Base-by-base conservation (phyloP, 768 basidiomycete genomes). In the Phallus indusiatus region DNA sequence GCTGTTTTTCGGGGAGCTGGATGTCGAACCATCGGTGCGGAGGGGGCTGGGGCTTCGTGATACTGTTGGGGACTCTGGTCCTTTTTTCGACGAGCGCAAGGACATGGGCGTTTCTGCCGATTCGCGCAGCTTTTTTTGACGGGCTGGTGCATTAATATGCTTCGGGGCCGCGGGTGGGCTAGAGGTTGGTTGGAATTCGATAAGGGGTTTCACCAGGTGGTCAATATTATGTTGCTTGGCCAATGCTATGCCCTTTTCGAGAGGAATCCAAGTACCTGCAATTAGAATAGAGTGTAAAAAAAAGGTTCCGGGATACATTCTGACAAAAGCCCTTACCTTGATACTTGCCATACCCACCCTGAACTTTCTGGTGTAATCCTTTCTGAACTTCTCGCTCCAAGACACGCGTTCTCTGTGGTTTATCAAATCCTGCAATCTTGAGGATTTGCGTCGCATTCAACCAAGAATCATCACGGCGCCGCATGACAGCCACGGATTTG, bases 331-430 rank as follows among this genome's bases (percentile, higher is more conserved):
- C 67, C 81, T 62, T 54, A 94, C 96, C 96, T 79, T 99, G 96
- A 70, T 98, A 98, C 74, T 99, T 99, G 65, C 96, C 96, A 71
- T 98, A 99, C 1, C 96, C 96, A 21, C 96, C 96, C 71, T 99
- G 96, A 0, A 99, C 94, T 71, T 99, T 99, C 74, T 98, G 95
- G 71, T 99, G 96, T 66, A 93, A 90, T 24, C 94, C 96, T 70
- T 98, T 98, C 71, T 99, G 96, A 7, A 99, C 86, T 73, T 99
- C 96, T 64, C 96, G 83, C 72, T 99, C 96, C 48, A 99, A 80
- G 16, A 99, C 94, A 56, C 96, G 85, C 60, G 96, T 99, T 53
- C 96, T 79, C 70, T 98, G 96, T 1, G 96, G 96, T 71, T 99
- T 99, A 75, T 99, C 96, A 66, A 98, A 98, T 10, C 95, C 96